phyloP scores from a whole-genome alignment of 225 moss, liverwort and hornwort genomes.

The Sphagnum tenellum region DNA sequence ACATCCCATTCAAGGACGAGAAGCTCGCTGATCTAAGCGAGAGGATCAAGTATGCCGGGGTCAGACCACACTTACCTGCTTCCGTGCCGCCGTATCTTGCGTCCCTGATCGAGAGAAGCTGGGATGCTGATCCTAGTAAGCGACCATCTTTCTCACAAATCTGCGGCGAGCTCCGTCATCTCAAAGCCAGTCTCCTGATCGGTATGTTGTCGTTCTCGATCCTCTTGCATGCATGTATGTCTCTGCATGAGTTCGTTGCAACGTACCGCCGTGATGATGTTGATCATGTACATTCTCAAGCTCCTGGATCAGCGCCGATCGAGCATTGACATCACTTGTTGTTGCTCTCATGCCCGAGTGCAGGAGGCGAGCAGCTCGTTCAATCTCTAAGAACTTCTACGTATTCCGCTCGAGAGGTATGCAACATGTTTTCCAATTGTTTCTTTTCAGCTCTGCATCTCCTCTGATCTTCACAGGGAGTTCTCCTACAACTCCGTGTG shows the following conservation, averaged over 20 bases:
- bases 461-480: too few relatives aligned
- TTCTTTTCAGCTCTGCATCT: too few relatives aligned
- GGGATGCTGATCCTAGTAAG: neutral
- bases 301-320: too few relatives aligned
- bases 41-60: neutral
- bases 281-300: too few relatives aligned
- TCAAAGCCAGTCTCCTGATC: slow-evolving; percentile 13
- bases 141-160: slow-evolving; percentile 1
- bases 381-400: neutral
- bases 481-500: too few relatives aligned
- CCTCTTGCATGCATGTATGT: too few relatives aligned
- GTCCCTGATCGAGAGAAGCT: neutral
- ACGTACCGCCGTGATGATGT: too few relatives aligned
- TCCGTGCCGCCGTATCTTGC: neutral
- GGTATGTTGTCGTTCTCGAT: slow-evolving; percentile 2
- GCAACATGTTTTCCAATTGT: neutral
- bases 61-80: slow-evolving; percentile 1
- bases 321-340: neutral
- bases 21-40: neutral
- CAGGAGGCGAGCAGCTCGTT: neutral
- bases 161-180: slow-evolving; percentile 7
- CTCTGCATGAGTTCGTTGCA: too few relatives aligned
- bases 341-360: neutral
- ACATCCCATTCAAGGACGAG: neutral
- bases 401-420: neutral